Percentiles rank a stretch among this genome's conserved stretches.
Conservation (phyloP, 2,329 filamentous ascomycete species). For the Scedosporium dehoogii region DNA sequence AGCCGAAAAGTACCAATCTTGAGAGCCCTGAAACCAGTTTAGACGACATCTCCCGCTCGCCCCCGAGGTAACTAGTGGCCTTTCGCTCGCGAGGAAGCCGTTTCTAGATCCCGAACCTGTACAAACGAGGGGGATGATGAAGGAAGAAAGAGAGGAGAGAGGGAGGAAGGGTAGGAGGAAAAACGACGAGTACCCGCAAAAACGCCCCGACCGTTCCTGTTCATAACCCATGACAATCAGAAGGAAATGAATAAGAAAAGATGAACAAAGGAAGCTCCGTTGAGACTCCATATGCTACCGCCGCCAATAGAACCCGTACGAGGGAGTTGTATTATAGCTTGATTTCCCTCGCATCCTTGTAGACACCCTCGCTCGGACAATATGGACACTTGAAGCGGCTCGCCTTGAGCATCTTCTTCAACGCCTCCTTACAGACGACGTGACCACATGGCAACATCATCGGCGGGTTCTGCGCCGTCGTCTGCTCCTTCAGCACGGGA, state of each 20-base stretch:
- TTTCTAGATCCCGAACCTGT: no score
- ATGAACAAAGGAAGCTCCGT: neutral
- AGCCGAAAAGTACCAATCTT: no score
- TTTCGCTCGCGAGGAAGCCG: no score
- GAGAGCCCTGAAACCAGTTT: no score
- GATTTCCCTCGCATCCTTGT: constrained; percentile 67
- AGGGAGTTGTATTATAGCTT: constrained; percentile 36
- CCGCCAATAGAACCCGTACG: neutral
- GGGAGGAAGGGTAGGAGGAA: neutral
- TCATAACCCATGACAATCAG: neutral
- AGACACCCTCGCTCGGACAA: constrained; percentile 74
- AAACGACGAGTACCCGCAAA: neutral
- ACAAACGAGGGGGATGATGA: no score
- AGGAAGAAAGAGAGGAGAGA: no score
- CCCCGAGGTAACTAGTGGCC: no score
- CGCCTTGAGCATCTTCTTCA: constrained; percentile 71
- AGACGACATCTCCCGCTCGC: no score
- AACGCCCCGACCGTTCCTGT: neutral
- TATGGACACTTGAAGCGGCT: constrained; percentile 90
- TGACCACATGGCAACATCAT: constrained; percentile 97
- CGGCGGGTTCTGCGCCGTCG: constrained; percentile 82
- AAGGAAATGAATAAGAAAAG: neutral
- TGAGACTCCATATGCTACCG: no score
- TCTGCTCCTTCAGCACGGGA: constrained; percentile 93
- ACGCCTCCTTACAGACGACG: constrained; percentile 76